A percentile compares a stretch with the other conserved stretches of the same genome.
Conservation (phyloP, 106 monocot genomes). For the Apostasia ramifera region DNA sequence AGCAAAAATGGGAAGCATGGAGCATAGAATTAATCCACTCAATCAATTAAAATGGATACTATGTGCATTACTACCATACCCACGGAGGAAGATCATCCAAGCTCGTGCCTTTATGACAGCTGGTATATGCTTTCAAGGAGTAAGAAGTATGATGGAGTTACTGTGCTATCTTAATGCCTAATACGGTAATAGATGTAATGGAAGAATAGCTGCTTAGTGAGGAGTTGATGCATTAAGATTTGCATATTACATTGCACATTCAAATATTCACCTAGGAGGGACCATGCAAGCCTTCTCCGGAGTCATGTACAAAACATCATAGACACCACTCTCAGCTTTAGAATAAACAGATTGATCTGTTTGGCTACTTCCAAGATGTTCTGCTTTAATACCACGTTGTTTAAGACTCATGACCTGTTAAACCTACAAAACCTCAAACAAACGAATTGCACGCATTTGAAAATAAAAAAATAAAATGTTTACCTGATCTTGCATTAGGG, state of each 20-base stretch:
- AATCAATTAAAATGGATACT: background rate
- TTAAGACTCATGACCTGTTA: conserved; percentile 85
- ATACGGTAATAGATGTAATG: no score
- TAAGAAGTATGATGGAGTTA: background rate
- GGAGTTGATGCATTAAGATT: background rate
- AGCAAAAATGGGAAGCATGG: background rate
- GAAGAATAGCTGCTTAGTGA: background rate
- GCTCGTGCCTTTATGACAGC: background rate
- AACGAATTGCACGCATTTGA: background rate
- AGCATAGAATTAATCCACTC: background rate
- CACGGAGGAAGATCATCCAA: background rate
- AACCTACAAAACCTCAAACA: conserved; percentile 1
- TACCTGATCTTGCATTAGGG: conserved; percentile 99
- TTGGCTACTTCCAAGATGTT: conserved; percentile 83
- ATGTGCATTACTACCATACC: background rate
- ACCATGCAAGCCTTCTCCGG: conserved; percentile 93
- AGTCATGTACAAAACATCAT: conserved; percentile 88
- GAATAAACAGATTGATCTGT: conserved; percentile 27
- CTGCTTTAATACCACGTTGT: conserved; percentile 70
- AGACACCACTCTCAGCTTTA: conserved; percentile 64
- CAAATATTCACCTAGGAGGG: conserved; percentile 46
- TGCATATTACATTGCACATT: background rate
- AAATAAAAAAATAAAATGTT: background rate
- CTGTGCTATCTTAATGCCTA: no score
- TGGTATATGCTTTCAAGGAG: background rate